phyloP scores from a whole-genome alignment of 148 eudicot genomes.

The Cornus controversa region DNA sequence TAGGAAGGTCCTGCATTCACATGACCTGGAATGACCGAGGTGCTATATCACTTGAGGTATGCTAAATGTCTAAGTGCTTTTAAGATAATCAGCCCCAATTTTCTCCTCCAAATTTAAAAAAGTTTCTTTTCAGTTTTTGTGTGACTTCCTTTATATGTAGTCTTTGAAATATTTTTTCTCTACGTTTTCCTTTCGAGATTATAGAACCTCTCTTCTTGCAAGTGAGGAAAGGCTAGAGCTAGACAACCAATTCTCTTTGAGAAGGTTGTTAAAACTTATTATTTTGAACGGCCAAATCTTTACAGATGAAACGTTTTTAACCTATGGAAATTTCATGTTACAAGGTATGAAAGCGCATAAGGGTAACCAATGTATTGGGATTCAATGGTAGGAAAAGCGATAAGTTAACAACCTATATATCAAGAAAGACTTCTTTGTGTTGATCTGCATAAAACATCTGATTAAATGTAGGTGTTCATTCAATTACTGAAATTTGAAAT shows the following conservation, averaged over 20 bases:
- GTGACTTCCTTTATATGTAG: not conserved
- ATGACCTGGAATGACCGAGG: slow-evolving; percentile 93
- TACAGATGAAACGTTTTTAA: not conserved
- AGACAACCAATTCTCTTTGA: not conserved
- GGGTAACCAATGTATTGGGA: not conserved
- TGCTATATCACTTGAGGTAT: slow-evolving; percentile 95
- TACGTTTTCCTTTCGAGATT: not conserved
- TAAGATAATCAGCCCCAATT: not conserved
- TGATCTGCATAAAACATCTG: not conserved
- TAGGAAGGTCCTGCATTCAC: slow-evolving; percentile 92
- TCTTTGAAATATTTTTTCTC: not conserved
- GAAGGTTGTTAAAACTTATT: not conserved
- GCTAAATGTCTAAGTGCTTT: slow-evolving; percentile 12
- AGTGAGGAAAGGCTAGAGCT: not conserved
- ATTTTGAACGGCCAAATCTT: not conserved
- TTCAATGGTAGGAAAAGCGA: not conserved
- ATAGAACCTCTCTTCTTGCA: not conserved
- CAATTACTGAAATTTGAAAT: not conserved
- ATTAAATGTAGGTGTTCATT: not conserved
- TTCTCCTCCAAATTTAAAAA: not conserved
- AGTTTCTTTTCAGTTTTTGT: not conserved
- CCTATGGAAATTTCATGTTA: no score
- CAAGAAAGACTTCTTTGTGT: not conserved
- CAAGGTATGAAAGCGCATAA: no score
- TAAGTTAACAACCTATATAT: not conserved